Conservation (phyloP, 1,284 basidiomycete genomes). For the Somion occarium region DNA sequence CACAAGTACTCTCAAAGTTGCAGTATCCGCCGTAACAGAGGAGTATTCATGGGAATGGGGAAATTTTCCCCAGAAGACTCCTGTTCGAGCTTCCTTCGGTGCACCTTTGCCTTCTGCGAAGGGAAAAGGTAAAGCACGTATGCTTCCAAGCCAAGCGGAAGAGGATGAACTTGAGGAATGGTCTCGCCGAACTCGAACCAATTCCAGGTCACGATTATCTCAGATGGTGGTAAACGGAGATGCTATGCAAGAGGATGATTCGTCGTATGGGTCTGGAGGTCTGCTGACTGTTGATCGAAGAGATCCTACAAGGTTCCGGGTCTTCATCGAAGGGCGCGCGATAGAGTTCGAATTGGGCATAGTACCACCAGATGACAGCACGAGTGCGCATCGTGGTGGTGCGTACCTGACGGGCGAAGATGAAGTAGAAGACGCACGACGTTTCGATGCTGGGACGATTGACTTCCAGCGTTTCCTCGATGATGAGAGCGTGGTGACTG, state of each 20-base stretch:
- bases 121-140: conserved; percentile 22
- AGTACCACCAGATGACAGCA: conserved; percentile 26
- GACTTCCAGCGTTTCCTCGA: conserved; percentile 51
- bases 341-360: conserved; percentile 63
- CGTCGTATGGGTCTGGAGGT: conserved; percentile 45
- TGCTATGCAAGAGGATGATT: conserved; percentile 4
- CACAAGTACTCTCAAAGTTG: conserved; percentile 7
- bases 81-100: conserved; percentile 49
- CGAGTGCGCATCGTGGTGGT: conserved; percentile 21
- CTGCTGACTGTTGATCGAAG: conserved; percentile 43
- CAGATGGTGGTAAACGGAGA: conserved; percentile 7
- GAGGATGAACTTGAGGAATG: conserved; percentile 9
- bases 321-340: conserved; percentile 50
- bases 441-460: conserved; percentile 53
- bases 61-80: conserved; percentile 75
- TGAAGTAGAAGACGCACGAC: conserved; percentile 44
- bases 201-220: conserved; percentile 13
- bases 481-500: conserved; percentile 48
- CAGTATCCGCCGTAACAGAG: conserved; percentile 29
- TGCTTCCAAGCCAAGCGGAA: too few relatives aligned
- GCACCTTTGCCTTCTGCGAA: conserved; percentile 17
- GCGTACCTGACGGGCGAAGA: conserved; percentile 32
- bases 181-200: conserved; percentile 4
- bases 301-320: conserved; percentile 50
- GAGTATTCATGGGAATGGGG: conserved; percentile 88